A percentile compares a stretch with the other conserved stretches of the same genome.
These are phyloP conservation scores for Entamoeba moshkovskii DNA, from an alignment of 208 protist genomes.

Conservation along the genomic window DNA sequence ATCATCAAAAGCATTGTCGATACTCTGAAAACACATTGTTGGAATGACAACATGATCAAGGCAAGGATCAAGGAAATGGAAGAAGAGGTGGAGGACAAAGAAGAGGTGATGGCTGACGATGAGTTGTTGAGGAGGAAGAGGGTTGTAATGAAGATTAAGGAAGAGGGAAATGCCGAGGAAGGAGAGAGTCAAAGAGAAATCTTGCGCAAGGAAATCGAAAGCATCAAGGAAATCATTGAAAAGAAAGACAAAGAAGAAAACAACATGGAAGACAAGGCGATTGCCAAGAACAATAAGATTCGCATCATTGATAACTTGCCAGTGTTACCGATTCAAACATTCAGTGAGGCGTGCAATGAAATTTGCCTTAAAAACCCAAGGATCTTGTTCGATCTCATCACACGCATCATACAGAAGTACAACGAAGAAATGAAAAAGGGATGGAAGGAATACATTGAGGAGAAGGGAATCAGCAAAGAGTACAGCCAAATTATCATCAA, in stretches of 20 bases:
- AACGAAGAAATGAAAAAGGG: background rate
- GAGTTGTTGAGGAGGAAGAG: background rate
- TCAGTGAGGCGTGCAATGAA: background rate
- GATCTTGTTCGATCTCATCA: background rate
- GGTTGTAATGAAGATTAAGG: background rate
- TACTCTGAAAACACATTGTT: background rate
- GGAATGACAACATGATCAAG: background rate
- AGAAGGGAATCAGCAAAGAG: background rate
- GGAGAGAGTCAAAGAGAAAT: background rate
- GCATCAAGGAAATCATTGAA: background rate
- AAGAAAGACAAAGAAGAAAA: background rate
- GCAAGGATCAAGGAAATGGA: background rate
- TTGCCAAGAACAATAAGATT: background rate
- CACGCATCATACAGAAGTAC: background rate
- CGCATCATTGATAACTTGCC: background rate
- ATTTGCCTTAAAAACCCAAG: background rate
- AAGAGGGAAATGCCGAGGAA: background rate
- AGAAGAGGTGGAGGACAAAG: background rate
- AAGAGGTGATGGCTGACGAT: background rate
- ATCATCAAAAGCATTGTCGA: background rate
- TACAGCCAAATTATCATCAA: background rate
- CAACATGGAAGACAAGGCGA: background rate
- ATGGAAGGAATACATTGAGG: background rate
- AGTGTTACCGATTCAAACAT: background rate
- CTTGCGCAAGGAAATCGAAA: background rate